Base-by-base conservation (phyloP, 2,329 filamentous ascomycete species). In the Chalaropsis thielavioides region DNA sequence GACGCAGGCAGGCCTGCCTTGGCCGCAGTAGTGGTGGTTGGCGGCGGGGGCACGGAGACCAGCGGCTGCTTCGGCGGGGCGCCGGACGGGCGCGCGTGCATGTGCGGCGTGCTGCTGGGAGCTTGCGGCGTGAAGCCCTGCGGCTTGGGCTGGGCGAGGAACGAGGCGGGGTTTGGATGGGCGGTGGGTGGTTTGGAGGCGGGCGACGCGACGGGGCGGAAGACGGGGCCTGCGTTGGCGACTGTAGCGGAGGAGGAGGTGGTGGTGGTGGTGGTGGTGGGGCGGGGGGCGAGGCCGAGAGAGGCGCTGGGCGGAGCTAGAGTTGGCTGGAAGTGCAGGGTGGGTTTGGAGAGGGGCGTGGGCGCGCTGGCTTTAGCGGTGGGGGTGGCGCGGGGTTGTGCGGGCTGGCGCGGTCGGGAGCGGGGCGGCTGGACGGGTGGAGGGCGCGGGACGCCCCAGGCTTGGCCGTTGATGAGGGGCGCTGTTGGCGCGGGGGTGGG, bases 371-470 rank as follows among this genome's bases (percentile, higher is more conserved):
- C 8, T 27, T 58, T 58, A n/a, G 46, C 17, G 31, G 35, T 51
- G 24, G 43, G 19, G 1, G 62, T 13, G 3, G 44, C 7, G 2
- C 54, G 58, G 11, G 49, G 2, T 6, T 43, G 62, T 1, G 35
- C 19, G 5, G 65, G 56, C 17, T 59, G 43, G 19, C 54, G 46
- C 17, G 56, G 15, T 3, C 54, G 62, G n/a, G 65, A 17, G n/a
- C 61, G 61, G n/a, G 64, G 31, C 35, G 31, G 27, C 17, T 31
- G 15, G n/a, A 54, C 24, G 24, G 62, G 31, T 2, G 62, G 44
- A 22, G 65, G 65, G 2, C 65, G 54, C 13, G 65, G 65, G 1
- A 66, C 19, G 8, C 65, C 65, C 65, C 65, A 66, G 31, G 65
- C 62, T 58, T 64, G 63, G 38, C 58, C 61, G n/a, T 60, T 61